Evolutionary conservation across 495 filamentous ascomycete genomes (phyloP).

Genomic region (Wilcoxina mikolae): DNA sequence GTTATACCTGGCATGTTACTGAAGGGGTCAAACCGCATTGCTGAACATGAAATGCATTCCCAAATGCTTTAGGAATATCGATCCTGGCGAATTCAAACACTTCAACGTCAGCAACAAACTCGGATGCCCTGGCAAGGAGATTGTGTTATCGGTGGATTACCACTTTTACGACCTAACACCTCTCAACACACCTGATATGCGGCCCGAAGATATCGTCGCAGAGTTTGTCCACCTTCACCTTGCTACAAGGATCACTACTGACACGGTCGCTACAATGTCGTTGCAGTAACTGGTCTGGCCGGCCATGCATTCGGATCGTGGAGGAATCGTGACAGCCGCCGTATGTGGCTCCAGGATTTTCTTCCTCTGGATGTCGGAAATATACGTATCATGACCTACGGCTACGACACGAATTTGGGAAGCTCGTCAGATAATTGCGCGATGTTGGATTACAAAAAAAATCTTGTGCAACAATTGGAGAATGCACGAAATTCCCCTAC

Average conservation of each 20-base stretch:
- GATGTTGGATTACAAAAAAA: not conserved
- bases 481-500: not conserved
- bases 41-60: not conserved
- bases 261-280: not conserved
- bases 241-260: not conserved
- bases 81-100: not conserved
- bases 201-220: not conserved
- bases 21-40: not conserved
- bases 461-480: slow-evolving; percentile 5
- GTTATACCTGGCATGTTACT: slow-evolving; percentile 3
- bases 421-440: not conserved
- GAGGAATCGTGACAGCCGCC: not conserved
- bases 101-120: not conserved
- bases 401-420: slow-evolving; percentile 7
- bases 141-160: slow-evolving; percentile 1
- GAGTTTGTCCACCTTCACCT: not conserved
- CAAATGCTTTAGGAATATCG: not conserved
- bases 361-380: slow-evolving; percentile 5
- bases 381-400: slow-evolving; percentile 13
- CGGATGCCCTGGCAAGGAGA: not conserved
- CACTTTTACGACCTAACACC: slow-evolving; percentile 9
- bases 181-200: slow-evolving; percentile 4
- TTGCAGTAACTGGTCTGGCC: slow-evolving; percentile 4
- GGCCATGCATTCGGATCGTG: slow-evolving; percentile 5
- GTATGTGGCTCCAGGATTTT: slow-evolving; percentile 10